Base-by-base conservation (phyloP, 352 stramenopile genomes). In the Phytopythium helicoides region DNA sequence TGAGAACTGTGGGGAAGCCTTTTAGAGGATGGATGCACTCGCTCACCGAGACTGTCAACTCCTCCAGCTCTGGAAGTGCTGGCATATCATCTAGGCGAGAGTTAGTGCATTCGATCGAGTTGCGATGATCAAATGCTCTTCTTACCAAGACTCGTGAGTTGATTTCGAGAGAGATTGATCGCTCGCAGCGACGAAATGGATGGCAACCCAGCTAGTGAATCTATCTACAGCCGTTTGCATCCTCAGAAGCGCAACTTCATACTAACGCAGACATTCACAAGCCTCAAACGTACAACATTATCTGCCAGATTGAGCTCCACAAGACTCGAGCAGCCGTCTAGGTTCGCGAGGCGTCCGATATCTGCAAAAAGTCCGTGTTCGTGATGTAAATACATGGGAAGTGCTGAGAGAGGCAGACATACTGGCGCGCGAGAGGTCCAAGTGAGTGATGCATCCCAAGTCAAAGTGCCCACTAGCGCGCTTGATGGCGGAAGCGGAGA, bases 401-500 rank as follows among this genome's bases (percentile, higher is more conserved):
- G n/a, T n/a, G n/a, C n/a, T n/a, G n/a, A n/a, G n/a, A n/a, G n/a
- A n/a, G n/a, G n/a, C n/a, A n/a, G n/a, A 44, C 33, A 12, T 23
- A 76, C 64, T 62, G 21, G 70, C 68, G n/a, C 25, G 28, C 0
- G 78, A 84, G 39, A 89, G 72, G 41, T 92, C 76, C 35, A 92
- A 56, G 37, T 82, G 56, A 42, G 78, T 76, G 52, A 92, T 64
- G 56, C 82, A 87, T 36, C 52, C 67, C 16, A 89, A 44, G 50
- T 92, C 81, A 53, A 89, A 92, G 60, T 92, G 81, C 25, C 83
- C 83, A 54, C 78, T 89, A 35, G 76, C 66, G 9, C 68, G 72
- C 61, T 92, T 92, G 63, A 92, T 80, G 36, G 81, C 38, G 6
- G 87, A 70, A 9, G 64, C 64, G 9, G 70, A 80, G 33, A 92